Evolutionary conservation across 2,329 filamentous ascomycete genomes (phyloP).

Genomic region (Zalaria obscura): DNA sequence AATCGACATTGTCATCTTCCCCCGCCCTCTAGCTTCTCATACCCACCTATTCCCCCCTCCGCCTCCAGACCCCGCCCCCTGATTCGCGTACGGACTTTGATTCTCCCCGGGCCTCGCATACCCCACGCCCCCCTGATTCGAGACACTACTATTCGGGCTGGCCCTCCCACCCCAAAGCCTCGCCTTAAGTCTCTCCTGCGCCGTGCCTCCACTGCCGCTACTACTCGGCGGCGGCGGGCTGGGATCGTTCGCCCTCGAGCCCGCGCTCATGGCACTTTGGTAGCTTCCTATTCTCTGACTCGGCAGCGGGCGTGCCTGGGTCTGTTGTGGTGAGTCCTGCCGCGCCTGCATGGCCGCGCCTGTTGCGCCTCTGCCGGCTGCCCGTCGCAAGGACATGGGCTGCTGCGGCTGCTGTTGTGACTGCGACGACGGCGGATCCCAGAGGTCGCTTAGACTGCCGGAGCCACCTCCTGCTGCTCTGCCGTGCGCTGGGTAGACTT

Average conservation of each 20-base stretch:
- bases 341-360: constrained; percentile 32
- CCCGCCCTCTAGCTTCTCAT: neutral
- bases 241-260: constrained; percentile 21
- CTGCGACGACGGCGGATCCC: constrained; percentile 34
- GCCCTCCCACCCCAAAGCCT: constrained; percentile 55
- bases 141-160: constrained; percentile 13
- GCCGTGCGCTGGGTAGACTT: constrained; percentile 18
- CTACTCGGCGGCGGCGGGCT: constrained; percentile 23
- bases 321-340: constrained; percentile 24
- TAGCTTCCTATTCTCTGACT: constrained; percentile 64
- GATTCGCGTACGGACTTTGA: neutral
- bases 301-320: constrained; percentile 45
- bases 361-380: constrained; percentile 20
- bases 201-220: constrained; percentile 37
- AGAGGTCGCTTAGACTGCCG: constrained; percentile 44
- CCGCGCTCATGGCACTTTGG: constrained; percentile 37
- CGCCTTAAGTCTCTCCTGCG: constrained; percentile 72
- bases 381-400: constrained; percentile 12
- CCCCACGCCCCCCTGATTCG: neutral
- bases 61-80: neutral
- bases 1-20: no score
- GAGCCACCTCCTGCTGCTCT: constrained; percentile 23
- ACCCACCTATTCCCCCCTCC: neutral
- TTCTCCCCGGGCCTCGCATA: neutral
- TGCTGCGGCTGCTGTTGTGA: constrained; percentile 21